A percentile compares a stretch with the other conserved stretches of the same genome.
Conservation (phyloP, 192 early-diverging fungal species). For the Coemansia erecta region DNA sequence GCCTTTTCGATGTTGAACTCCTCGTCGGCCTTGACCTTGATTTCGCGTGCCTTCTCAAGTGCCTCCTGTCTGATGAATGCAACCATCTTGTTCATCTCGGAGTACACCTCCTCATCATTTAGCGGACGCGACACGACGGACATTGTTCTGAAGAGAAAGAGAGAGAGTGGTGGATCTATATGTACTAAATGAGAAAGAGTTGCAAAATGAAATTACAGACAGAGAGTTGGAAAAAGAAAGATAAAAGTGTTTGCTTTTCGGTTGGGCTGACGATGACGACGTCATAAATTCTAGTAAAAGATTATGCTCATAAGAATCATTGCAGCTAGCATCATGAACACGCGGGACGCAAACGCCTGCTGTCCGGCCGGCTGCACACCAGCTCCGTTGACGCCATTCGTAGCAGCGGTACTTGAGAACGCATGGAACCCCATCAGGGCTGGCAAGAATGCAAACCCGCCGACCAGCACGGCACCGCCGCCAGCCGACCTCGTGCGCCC, state of each 20-base stretch:
- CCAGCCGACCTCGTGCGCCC: conserved; percentile 25
- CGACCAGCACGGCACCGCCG: conserved; percentile 58
- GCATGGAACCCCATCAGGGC: conserved; percentile 61
- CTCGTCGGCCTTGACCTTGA: conserved; percentile 99
- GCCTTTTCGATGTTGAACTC: conserved; percentile 99
- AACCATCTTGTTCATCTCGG: conserved; percentile 99
- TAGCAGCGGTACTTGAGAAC: conserved; percentile 24
- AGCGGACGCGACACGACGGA: conserved; percentile 59
- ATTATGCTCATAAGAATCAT: conserved; percentile 77
- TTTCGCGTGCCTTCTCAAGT: conserved; percentile 95
- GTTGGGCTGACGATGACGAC: too few species aligned
- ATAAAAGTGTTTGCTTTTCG: background rate
- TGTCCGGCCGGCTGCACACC: conserved; percentile 53
- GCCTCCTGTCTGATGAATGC: conserved; percentile 99
- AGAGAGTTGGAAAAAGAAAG: conserved; percentile 1
- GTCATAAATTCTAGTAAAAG: conserved; percentile 69
- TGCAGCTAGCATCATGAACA: conserved; percentile 79
- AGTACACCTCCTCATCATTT: conserved; percentile 92
- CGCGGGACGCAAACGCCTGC: conserved; percentile 75
- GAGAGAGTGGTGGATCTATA: background rate
- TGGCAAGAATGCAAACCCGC: conserved; percentile 71
- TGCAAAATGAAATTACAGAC: conserved; percentile 3
- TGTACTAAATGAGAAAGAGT: background rate
- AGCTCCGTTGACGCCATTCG: background rate
- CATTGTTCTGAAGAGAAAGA: conserved; percentile 14